phyloP scores from a whole-genome alignment of 73 alveolate genomes.

The Tetrahymena borealis region DNA sequence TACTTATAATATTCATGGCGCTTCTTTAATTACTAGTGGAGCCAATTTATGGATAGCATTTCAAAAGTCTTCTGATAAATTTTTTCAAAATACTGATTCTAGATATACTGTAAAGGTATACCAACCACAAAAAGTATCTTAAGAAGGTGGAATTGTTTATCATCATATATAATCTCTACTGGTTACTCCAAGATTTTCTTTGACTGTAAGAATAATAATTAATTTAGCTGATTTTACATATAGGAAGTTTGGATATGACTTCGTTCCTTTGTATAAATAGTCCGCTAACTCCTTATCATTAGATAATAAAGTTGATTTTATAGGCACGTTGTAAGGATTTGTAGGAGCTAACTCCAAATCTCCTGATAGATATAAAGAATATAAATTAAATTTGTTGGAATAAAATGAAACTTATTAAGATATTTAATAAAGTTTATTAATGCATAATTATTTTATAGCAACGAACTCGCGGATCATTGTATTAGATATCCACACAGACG shows the following conservation, averaged over 20 bases:
- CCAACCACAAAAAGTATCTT: background rate
- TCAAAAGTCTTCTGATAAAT: background rate
- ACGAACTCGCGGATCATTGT: background rate
- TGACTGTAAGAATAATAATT: background rate
- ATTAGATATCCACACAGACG: background rate
- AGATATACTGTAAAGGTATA: background rate
- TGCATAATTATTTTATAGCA: background rate
- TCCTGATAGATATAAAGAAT: background rate
- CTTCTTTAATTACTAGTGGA: background rate
- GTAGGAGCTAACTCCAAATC: background rate
- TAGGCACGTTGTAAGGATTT: background rate
- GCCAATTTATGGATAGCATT: background rate
- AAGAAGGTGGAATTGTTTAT: background rate
- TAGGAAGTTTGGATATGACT: background rate
- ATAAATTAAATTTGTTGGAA: background rate
- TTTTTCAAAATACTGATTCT: background rate
- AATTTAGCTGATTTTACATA: background rate
- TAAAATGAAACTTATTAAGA: background rate
- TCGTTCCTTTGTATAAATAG: background rate
- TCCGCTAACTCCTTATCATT: background rate
- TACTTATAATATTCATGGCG: background rate
- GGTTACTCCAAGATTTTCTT: background rate
- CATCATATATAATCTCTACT: background rate
- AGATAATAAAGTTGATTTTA: background rate
- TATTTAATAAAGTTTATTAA: background rate